These are phyloP conservation scores for Aspergillus funiculosus DNA, from an alignment of 495 filamentous ascomycete species.

Conservation along the genomic window DNA sequence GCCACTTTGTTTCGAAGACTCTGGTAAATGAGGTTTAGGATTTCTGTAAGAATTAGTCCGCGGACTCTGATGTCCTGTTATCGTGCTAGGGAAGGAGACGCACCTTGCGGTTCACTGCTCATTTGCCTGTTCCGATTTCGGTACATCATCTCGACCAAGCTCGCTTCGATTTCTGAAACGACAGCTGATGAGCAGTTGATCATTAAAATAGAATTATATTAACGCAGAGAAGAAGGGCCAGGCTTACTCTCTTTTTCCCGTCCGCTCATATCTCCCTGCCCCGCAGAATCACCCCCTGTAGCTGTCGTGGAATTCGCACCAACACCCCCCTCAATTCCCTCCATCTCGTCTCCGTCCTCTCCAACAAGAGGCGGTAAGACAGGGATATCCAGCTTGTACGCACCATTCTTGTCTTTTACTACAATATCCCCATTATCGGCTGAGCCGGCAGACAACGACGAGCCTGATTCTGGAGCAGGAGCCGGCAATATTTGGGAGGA, in stretches of 20 bases:
- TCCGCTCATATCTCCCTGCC: slow-evolving; percentile 29
- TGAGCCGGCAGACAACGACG: slow-evolving; percentile 29
- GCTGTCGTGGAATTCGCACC: slow-evolving; percentile 20
- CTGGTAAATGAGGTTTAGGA: slow-evolving; percentile 64
- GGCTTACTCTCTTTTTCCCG: slow-evolving; percentile 46
- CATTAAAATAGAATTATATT: neutral
- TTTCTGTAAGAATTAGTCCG: slow-evolving; percentile 47
- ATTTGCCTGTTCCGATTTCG: slow-evolving; percentile 58
- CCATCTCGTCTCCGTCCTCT: slow-evolving; percentile 51
- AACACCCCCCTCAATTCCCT: slow-evolving; percentile 29
- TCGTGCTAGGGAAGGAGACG: slow-evolving; percentile 14
- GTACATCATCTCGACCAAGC: slow-evolving; percentile 47
- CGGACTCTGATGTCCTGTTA: neutral
- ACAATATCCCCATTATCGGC: slow-evolving; percentile 63
- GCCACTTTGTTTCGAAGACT: slow-evolving; percentile 66
- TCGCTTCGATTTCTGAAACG: slow-evolving; percentile 49
- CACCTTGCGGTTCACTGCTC: slow-evolving; percentile 62
- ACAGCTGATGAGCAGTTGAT: slow-evolving; percentile 4
- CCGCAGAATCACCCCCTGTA: slow-evolving; percentile 13
- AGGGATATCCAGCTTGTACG: slow-evolving; percentile 66
- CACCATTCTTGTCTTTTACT: slow-evolving; percentile 67
- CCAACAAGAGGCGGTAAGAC: slow-evolving; percentile 44
- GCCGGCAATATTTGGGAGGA: slow-evolving; percentile 31
- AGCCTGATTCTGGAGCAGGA: slow-evolving; percentile 34
- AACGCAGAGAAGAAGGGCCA: neutral